Evolutionary conservation across 2,329 filamentous ascomycete genomes (phyloP).

Genomic region (Pestalotiopsis sp.): DNA sequence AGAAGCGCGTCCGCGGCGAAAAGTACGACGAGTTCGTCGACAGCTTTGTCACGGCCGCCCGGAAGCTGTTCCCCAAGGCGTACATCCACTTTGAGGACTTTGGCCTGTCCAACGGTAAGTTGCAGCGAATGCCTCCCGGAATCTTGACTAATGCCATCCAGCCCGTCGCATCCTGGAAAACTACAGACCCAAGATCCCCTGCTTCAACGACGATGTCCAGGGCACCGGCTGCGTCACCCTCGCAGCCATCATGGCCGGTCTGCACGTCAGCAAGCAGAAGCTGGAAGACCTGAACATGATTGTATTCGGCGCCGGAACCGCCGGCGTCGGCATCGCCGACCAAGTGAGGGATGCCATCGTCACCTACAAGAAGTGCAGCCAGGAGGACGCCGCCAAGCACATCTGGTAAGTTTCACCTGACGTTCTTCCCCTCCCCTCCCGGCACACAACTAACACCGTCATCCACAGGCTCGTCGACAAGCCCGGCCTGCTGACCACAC

Average conservation of each 20-base stretch:
- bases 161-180: slow-evolving; percentile 75
- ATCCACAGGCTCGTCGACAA: slow-evolving; percentile 78
- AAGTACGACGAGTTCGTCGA: slow-evolving; percentile 79
- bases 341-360: slow-evolving; percentile 81
- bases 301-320: slow-evolving; percentile 79
- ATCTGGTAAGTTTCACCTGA: slow-evolving; percentile 63
- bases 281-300: slow-evolving; percentile 72
- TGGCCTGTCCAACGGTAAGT: slow-evolving; percentile 68
- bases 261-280: slow-evolving; percentile 69
- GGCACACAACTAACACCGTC: not conserved
- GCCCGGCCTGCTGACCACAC: slow-evolving; percentile 71
- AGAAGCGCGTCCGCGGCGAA: slow-evolving; percentile 68
- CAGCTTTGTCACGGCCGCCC: slow-evolving; percentile 68
- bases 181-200: slow-evolving; percentile 74
- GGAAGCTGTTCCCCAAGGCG: slow-evolving; percentile 73
- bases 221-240: slow-evolving; percentile 87
- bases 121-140: not conserved
- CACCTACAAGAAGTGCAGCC: slow-evolving; percentile 65
- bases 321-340: slow-evolving; percentile 84
- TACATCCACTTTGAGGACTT: slow-evolving; percentile 94
- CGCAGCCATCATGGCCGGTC: slow-evolving; percentile 76
- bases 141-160: slow-evolving; percentile 20
- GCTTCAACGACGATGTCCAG: slow-evolving; percentile 92
- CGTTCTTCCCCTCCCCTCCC: not conserved
- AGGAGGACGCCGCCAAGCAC: slow-evolving; percentile 75